Evolutionary conservation across 768 basidiomycete genomes (phyloP).

Genomic region (Suillus discolor): DNA sequence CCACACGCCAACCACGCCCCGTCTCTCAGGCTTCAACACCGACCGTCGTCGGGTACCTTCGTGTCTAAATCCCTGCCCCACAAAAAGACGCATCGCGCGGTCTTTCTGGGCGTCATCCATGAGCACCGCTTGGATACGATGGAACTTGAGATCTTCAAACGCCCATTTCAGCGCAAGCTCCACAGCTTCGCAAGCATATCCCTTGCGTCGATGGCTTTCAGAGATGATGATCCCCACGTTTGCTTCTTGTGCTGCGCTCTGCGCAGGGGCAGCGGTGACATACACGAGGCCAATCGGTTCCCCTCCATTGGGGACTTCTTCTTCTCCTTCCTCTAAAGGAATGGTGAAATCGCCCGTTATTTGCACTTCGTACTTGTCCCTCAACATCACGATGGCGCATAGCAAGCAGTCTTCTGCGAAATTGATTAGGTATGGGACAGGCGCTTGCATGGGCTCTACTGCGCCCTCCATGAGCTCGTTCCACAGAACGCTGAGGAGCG

Average conservation of each 20-base stretch:
- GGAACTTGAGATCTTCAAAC: slow-evolving; percentile 40
- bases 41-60: slow-evolving; percentile 66
- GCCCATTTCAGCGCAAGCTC: slow-evolving; percentile 47
- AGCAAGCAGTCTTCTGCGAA: slow-evolving; percentile 34
- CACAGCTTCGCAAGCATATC: slow-evolving; percentile 51
- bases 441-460: slow-evolving; percentile 30
- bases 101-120: slow-evolving; percentile 47
- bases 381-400: slow-evolving; percentile 23
- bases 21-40: slow-evolving; percentile 44
- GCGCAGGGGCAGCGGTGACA: slow-evolving; percentile 23
- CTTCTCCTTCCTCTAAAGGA: background rate
- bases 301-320: background rate
- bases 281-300: slow-evolving; percentile 29
- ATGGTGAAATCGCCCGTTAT: background rate
- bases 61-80: slow-evolving; percentile 52
- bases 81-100: slow-evolving; percentile 49
- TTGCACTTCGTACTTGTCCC: background rate
- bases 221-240: slow-evolving; percentile 58
- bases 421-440: slow-evolving; percentile 21
- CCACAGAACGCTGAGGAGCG: slow-evolving; percentile 20
- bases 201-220: slow-evolving; percentile 37
- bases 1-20: slow-evolving; percentile 46
- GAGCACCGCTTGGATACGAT: slow-evolving; percentile 42
- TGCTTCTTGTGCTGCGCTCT: slow-evolving; percentile 41
- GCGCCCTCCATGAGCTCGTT: slow-evolving; percentile 22